Evolutionary conservation across 768 basidiomycete genomes (phyloP), one percentile per base, ranked within the genome.

Genomic region (Lentinula aciculospora): DNA sequence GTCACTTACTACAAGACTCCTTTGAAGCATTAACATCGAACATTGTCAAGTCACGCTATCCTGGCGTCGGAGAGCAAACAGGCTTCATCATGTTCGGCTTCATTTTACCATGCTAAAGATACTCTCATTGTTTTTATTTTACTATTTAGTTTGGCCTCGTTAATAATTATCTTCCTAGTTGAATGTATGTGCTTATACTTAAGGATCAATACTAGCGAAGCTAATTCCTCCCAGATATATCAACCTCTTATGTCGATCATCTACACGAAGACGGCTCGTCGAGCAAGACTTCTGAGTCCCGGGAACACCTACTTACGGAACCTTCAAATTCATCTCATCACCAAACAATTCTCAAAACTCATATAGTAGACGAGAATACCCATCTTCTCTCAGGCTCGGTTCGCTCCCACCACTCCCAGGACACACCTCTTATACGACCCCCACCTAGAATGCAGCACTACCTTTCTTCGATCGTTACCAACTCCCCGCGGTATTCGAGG

Each of bases 1-100:
- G 87, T 17, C 91, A 93, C 67, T 74, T 93, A 8, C 74, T 93
- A 12, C 86, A 89, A 61, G 89, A 92, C 58, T 82, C 89, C 0
- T 92, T 89, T 64, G 78, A 79, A 56, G 77, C 81, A 0, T 74
- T 92, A 1, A 73, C 73, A 42, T 72, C 78, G 56, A 74, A 75
- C 0, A 65, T 62, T 3, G 76, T 88, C 15, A 76, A 74, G 51
- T 66, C 68, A 53, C 66, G 68, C 40, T 83, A 82, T 72, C 72
- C 75, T 3, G 64, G 69, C 9, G 65, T 88, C 23, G 81, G 81
- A 13, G 71, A 81, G 37, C 80, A 83, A 76, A 81, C 84, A 1
- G 91, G 91, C 2, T 69, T 85, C 6, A 85, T 92, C 17, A 84
- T 91, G 91, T 92, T 61, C 61, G 88, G 5, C 34, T 31, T 48